Percentiles rank a stretch among this genome's conserved stretches.
phyloP scores from a whole-genome alignment of 1,284 basidiomycete genomes.

The Tilletiopsis washingtonensis region DNA sequence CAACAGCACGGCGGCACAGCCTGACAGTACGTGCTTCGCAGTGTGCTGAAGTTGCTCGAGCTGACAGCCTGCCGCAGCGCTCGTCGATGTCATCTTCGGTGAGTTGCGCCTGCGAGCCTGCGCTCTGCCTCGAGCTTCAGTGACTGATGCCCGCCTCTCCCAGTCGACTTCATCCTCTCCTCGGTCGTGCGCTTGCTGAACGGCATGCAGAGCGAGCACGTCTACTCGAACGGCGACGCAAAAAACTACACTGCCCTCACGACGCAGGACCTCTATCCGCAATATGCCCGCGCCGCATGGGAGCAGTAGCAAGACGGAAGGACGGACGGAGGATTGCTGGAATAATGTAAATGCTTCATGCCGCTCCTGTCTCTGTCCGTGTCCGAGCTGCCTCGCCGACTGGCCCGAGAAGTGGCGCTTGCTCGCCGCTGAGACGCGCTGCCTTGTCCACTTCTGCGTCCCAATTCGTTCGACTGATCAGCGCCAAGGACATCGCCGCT shows the following conservation, averaged over 20 bases:
- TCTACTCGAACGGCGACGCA: constrained; percentile 20
- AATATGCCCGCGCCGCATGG: constrained; percentile 9
- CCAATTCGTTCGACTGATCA: too few species aligned
- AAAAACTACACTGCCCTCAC: constrained; percentile 32
- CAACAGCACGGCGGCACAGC: constrained; percentile 6
- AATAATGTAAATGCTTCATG: too few species aligned
- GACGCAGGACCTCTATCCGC: constrained; percentile 38
- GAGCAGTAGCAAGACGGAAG: not conserved
- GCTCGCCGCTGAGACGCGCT: too few species aligned
- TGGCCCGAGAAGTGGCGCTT: too few species aligned
- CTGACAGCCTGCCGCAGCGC: constrained; percentile 4
- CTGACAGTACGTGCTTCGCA: constrained; percentile 3
- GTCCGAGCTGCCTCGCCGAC: too few species aligned
- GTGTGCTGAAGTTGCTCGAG: constrained; percentile 13
- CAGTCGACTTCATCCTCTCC: constrained; percentile 26
- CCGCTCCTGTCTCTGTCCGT: too few species aligned
- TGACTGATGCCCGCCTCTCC: not conserved
- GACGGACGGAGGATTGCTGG: too few species aligned
- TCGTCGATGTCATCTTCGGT: constrained; percentile 16
- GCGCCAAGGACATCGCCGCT: too few species aligned
- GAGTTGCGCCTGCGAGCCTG: constrained; percentile 1
- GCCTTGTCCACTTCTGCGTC: too few species aligned
- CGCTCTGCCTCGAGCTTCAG: not conserved
- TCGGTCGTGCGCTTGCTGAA: constrained; percentile 24
- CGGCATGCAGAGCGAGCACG: constrained; percentile 10